These are phyloP conservation scores for Xerophyta viscosa DNA, from an alignment of 106 monocot genomes.

Conservation along the genomic window DNA sequence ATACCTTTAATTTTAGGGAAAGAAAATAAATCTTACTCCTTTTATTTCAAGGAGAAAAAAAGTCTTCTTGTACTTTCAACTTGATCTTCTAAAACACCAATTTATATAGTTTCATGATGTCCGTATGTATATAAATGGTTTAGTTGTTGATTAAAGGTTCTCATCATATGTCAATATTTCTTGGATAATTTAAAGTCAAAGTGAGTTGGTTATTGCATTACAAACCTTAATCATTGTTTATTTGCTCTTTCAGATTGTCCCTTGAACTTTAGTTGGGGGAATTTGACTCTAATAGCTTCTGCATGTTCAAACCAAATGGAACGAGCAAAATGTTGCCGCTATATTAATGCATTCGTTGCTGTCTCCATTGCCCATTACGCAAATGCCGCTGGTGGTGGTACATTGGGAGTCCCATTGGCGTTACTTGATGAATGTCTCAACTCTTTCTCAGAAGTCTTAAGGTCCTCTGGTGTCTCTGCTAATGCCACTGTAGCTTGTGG, in stretches of 20 bases:
- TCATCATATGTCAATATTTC: no score
- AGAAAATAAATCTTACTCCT: no score
- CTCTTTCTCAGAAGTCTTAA: constrained; percentile 53
- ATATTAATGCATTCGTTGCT: constrained; percentile 77
- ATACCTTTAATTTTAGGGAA: no score
- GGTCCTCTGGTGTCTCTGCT: constrained; percentile 50
- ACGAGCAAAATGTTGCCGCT: constrained; percentile 74
- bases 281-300: constrained; percentile 56
- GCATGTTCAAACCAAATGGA: constrained; percentile 50
- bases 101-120: no score
- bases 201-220: no score
- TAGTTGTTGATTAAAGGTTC: no score
- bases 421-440: constrained; percentile 60
- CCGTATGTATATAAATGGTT: no score
- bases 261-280: constrained; percentile 76
- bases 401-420: constrained; percentile 71
- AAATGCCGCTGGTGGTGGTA: constrained; percentile 70
- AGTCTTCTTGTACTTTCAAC: no score
- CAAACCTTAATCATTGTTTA: no score
- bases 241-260: constrained; percentile 59
- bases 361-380: constrained; percentile 73
- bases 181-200: no score
- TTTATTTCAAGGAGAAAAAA: no score
- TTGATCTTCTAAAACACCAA: no score
- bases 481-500: constrained; percentile 53